Conservation (phyloP, 345 rosid species). For the Boechera retrofracta region DNA sequence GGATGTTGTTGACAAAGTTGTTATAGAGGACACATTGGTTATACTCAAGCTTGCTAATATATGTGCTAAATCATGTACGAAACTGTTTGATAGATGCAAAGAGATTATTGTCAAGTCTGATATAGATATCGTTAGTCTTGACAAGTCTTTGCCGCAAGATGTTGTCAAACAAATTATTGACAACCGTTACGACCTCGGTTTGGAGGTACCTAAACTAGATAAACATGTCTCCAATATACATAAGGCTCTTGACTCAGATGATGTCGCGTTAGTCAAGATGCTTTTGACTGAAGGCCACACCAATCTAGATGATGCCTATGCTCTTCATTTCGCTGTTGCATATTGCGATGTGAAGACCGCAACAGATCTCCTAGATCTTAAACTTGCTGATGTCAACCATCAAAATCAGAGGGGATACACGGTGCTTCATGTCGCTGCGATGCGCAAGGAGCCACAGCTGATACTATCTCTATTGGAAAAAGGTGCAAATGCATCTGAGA, state of each 20-base stretch:
- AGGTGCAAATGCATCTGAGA: slow-evolving; percentile 71
- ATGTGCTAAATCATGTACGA: too few species aligned
- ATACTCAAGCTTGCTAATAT: too few species aligned
- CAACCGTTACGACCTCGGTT: slow-evolving; percentile 51
- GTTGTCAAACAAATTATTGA: slow-evolving; percentile 57
- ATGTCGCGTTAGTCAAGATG: too few species aligned
- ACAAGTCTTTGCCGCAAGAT: slow-evolving; percentile 61
- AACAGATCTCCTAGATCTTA: too few species aligned
- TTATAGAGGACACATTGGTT: too few species aligned
- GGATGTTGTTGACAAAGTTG: too few species aligned
- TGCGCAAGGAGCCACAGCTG: slow-evolving; percentile 75
- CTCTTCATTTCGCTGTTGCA: too few species aligned
- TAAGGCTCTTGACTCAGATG: slow-evolving; percentile 13
- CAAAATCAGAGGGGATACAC: slow-evolving; percentile 6
- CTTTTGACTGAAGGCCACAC: too few species aligned
- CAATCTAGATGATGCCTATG: too few species aligned
- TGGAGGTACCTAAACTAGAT: slow-evolving; percentile 46
- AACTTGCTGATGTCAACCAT: too few species aligned
- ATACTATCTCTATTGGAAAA: slow-evolving; percentile 66
- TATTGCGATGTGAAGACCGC: too few species aligned
- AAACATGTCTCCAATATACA: slow-evolving; percentile 69
- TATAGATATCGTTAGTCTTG: slow-evolving; percentile 62
- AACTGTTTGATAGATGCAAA: too few species aligned
- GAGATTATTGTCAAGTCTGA: slow-evolving; percentile 44
- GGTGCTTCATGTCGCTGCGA: slow-evolving; percentile 85